Base-by-base conservation (phyloP, 2,329 filamentous ascomycete genomes). In the Ophiostoma populinum region DNA sequence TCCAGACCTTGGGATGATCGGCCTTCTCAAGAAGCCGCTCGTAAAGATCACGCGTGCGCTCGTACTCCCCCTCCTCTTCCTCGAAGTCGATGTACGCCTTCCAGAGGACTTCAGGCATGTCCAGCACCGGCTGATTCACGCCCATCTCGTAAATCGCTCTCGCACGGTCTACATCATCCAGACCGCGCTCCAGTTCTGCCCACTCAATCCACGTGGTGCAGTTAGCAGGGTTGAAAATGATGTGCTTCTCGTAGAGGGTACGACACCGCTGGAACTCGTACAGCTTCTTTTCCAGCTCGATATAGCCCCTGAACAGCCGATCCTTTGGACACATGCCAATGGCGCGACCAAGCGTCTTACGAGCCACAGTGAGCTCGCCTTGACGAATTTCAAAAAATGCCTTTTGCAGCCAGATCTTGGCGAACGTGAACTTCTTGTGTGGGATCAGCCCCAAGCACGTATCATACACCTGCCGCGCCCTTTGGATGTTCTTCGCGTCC, bases 1-100 rank as follows among this genome's bases (percentile, higher is more conserved):
- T 92, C 90, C 90, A 98, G 40, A 98, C 90, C 64, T 95, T 98
- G 63, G 94, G 85, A 51, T 98, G 90, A 50, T 90, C 78, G n/a
- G 90, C 93, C 72, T 92, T 94, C 49, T 82, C 66, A 28, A 98
- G 67, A 10, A 98, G 67, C 7, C 87, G 73, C 60, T 95, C 87
- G 58, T 95, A 98, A 29, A 98, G 62, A 4, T 62, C 61, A 32
- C 90, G 69, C 5, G 85, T 83, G 32, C 75, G 67, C 35, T 85
- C 82, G 55, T 87, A 94, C 55, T 94, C 83, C 49, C 76, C 81
- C 55, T 93, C 83, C 48, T 92, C 83, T 51, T 95, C 87, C 57
- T 98, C 90, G 50, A 95, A 95, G 55, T 98, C 90, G 47, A 98
- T 95, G 55, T 93, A 98, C 2, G 85, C 75, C 59, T 95, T 95